Base-by-base conservation (phyloP, 2,329 filamentous ascomycete species). In the Exserohilum rostratum region DNA sequence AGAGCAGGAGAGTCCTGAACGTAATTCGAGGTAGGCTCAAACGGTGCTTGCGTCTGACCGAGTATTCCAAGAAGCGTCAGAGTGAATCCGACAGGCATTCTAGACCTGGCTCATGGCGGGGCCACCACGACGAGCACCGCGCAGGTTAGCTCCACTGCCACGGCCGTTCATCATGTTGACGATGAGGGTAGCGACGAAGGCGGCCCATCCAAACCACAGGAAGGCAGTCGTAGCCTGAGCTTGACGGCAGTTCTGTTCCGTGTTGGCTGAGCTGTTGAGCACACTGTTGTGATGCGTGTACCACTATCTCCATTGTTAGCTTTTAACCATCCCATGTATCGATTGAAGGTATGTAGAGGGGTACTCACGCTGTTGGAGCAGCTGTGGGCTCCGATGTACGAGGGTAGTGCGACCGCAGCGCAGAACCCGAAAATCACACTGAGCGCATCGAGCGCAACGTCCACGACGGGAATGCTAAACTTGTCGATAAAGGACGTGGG, bases 171-270 rank as follows among this genome's bases (percentile, higher is more conserved):
- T 72, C 50, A 82, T 77, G 59, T 90, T 81, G 68, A 85, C 78
- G 39, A 86, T 71, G 35, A 82, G 81, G 3, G 79, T 76, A 15
- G 71, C 85, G 25, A 79, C 77, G 68, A 88, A 89, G 22, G 83
- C 80, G 34, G 78, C 82, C 72, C 88, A 90, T 44, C 90, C 83
- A 77, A 93, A 92, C 88, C 88, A 93, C 77, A 91, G 82, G 78
- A 93, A 93, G 33, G 85, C 88, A 30, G 84, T 85, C 58, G 84
- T 83, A 33, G 90, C 90, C 78, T 93, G 90, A 13, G 90, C 84
- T 77, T 91, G 86, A 59, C 85, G 86, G 78, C 90, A 93, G 61
- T 88, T 84, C 78, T 87, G 86, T 71, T 80, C 74, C 55, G 82
- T 79, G 74, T 87, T 71, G 57, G 61, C 56, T 40, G 86, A 87